A percentile compares a stretch with the other conserved stretches of the same genome.
Conservation (phyloP, 1,284 basidiomycete species). For the Somion occarium region DNA sequence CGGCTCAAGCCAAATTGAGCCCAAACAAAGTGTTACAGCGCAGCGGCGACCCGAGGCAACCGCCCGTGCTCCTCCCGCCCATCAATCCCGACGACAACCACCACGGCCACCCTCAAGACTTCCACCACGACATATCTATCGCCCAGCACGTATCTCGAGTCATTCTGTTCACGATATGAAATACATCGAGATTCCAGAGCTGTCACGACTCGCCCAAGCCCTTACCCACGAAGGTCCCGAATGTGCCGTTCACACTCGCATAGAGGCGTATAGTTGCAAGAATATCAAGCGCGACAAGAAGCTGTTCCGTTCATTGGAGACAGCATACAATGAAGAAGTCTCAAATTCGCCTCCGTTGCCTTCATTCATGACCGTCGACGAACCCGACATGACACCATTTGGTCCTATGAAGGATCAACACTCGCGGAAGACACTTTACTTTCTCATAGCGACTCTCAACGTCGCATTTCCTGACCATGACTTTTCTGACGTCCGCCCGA, state of each 20-base stretch:
- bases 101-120: not conserved
- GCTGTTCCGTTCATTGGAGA: constrained; percentile 89
- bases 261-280: constrained; percentile 98
- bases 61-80: no score
- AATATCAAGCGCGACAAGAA: constrained; percentile 96
- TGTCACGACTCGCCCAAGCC: constrained; percentile 77
- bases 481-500: constrained; percentile 89
- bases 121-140: not conserved
- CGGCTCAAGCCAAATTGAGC: not conserved
- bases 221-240: constrained; percentile 85
- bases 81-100: not conserved
- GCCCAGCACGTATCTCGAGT: no score
- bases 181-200: constrained; percentile 83
- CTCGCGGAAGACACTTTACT: constrained; percentile 85
- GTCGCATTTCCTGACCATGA: constrained; percentile 97
- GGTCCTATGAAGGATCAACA: constrained; percentile 72
- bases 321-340: constrained; percentile 75
- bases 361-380: constrained; percentile 65
- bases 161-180: constrained; percentile 55
- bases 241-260: constrained; percentile 86
- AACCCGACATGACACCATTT: constrained; percentile 72
- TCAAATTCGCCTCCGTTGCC: constrained; percentile 68
- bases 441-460: constrained; percentile 96
- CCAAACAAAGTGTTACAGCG: not conserved
- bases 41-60: not conserved